These are phyloP conservation scores for Colletotrichum tropicicola DNA, from an alignment of 2,329 filamentous ascomycete genomes.

Conservation along the genomic window DNA sequence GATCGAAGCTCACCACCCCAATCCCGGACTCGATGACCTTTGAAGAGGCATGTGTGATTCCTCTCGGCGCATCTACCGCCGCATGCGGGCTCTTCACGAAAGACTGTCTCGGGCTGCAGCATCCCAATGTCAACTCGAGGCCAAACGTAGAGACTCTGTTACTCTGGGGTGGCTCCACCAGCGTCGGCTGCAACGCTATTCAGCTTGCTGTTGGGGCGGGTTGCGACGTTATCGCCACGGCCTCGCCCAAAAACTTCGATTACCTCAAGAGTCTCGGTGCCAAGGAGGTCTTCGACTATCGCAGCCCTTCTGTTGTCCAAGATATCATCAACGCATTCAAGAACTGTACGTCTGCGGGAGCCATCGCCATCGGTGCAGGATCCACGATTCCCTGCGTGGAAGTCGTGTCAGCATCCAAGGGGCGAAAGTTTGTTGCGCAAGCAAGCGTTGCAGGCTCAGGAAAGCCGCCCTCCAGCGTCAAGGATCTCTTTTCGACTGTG, in stretches of 20 bases:
- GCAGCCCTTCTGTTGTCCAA: slow-evolving; percentile 37
- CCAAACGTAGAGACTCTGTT: slow-evolving; percentile 34
- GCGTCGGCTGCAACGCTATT: slow-evolving; percentile 54
- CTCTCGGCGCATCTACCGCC: slow-evolving; percentile 39
- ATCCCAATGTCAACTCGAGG: slow-evolving; percentile 30
- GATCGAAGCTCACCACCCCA: slow-evolving; percentile 9
- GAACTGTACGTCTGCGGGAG: slow-evolving; percentile 32
- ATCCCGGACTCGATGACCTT: slow-evolving; percentile 33
- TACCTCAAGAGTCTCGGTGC: slow-evolving; percentile 54
- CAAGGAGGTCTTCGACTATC: slow-evolving; percentile 54
- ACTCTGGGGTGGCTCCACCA: slow-evolving; percentile 59
- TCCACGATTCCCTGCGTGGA: background rate
- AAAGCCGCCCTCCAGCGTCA: background rate
- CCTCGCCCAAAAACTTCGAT: slow-evolving; percentile 52
- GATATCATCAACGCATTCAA: slow-evolving; percentile 43
- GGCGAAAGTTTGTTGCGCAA: slow-evolving; percentile 16
- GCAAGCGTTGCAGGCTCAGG: slow-evolving; percentile 7
- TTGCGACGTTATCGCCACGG: slow-evolving; percentile 54
- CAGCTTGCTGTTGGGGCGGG: slow-evolving; percentile 54
- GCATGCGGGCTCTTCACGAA: slow-evolving; percentile 35
- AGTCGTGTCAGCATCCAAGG: background rate
- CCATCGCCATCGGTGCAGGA: slow-evolving; percentile 19
- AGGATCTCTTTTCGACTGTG: background rate
- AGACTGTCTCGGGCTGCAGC: slow-evolving; percentile 33
- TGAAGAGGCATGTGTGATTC: slow-evolving; percentile 35